A percentile compares a stretch with the other conserved stretches of the same genome.
Conservation (phyloP, 495 filamentous ascomycete genomes). For the Xylaria curta region DNA sequence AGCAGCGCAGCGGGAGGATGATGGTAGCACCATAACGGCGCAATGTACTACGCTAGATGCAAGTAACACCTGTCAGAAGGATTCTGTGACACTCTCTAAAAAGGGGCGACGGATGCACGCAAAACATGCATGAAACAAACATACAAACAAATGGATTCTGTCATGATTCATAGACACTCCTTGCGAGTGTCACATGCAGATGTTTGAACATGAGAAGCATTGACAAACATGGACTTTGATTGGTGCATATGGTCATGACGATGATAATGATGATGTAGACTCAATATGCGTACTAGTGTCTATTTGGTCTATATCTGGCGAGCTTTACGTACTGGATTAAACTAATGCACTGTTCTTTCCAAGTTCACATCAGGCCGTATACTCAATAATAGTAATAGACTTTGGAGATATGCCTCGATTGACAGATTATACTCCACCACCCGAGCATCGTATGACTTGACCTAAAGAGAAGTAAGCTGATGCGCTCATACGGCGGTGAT, state of each 20-base stretch:
- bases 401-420: not conserved
- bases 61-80: constrained; percentile 12
- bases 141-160: not conserved
- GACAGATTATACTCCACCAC: constrained; percentile 38
- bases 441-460: constrained; percentile 48
- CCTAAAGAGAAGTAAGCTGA: constrained; percentile 37
- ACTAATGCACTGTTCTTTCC: constrained; percentile 7
- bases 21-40: constrained; percentile 15
- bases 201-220: not conserved
- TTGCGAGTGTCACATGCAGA: not conserved
- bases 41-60: constrained; percentile 15
- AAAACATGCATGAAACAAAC: constrained; percentile 14
- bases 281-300: constrained; percentile 11
- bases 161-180: not conserved
- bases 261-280: not conserved
- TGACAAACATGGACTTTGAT: not conserved
- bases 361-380: not conserved
- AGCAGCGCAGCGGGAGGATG: not conserved
- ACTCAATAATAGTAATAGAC: not conserved
- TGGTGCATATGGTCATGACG: not conserved
- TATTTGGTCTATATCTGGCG: constrained; percentile 19
- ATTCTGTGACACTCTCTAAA: constrained; percentile 1
- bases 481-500: constrained; percentile 9
- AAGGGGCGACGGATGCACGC: not conserved
- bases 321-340: constrained; percentile 8